Evolutionary conservation across 176 grass and related monocot species (phyloP).

Genomic region (Oryza glumipatula): DNA sequence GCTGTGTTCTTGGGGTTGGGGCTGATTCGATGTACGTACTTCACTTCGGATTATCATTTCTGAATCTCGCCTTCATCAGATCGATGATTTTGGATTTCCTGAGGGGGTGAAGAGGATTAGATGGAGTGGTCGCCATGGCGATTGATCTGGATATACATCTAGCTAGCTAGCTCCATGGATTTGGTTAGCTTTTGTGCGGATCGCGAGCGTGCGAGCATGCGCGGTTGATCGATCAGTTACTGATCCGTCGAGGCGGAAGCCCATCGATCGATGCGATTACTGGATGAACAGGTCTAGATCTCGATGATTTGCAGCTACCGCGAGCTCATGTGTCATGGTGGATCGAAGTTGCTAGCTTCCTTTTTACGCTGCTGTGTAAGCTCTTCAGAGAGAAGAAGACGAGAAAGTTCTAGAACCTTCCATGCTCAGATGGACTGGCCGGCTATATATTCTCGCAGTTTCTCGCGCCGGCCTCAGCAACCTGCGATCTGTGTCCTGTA

Average conservation of each 20-base stretch:
- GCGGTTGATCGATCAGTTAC: neutral
- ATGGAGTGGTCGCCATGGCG: neutral
- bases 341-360: neutral
- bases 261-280: neutral
- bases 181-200: neutral
- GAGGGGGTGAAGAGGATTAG: neutral
- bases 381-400: neutral
- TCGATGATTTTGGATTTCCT: neutral
- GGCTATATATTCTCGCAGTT: neutral
- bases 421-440: neutral
- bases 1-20: neutral
- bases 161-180: too few species aligned
- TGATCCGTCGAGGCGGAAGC: neutral
- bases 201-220: too few species aligned
- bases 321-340: neutral
- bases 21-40: neutral
- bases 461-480: neutral
- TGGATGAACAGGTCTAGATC: neutral
- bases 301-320: neutral
- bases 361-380: too few species aligned
- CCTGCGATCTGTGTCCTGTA: neutral
- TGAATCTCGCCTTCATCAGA: neutral
- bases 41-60: neutral
- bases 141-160: neutral
- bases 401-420: constrained; percentile 19